These are phyloP conservation scores for Cercospora citrullina DNA, from an alignment of 2,329 filamentous ascomycete species.

Conservation along the genomic window DNA sequence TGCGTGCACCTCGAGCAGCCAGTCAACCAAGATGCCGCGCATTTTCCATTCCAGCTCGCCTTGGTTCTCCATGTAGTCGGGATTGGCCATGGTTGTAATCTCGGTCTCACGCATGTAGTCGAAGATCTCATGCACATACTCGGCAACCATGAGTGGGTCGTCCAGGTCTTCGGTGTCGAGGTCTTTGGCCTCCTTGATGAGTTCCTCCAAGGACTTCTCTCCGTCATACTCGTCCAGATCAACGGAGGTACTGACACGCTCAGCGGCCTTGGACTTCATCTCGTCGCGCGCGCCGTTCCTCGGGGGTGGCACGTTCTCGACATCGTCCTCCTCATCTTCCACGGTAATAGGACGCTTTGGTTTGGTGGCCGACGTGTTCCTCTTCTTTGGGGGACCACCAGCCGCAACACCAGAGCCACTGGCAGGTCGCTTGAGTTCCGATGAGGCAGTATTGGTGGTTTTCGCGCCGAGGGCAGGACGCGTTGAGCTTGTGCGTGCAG, in stretches of 20 bases:
- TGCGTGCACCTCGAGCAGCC: conserved; percentile 97
- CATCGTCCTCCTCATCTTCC: conserved; percentile 54
- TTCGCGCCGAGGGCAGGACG: conserved; percentile 66
- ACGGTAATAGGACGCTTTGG: conserved; percentile 46
- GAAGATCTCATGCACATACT: conserved; percentile 96
- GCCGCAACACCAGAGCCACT: conserved; percentile 70
- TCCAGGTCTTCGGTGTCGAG: conserved; percentile 85
- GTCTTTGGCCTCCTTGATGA: conserved; percentile 55
- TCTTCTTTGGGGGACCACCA: conserved; percentile 67
- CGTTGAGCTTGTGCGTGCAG: conserved; percentile 54
- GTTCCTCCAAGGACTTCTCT: conserved; percentile 39
- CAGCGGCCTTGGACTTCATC: conserved; percentile 50
- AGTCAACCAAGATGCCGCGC: conserved; percentile 93
- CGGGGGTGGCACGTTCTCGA: conserved; percentile 67
- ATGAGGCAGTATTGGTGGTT: conserved; percentile 62
- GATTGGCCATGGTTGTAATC: conserved; percentile 76
- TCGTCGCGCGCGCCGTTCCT: conserved; percentile 46
- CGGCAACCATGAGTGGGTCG: conserved; percentile 95
- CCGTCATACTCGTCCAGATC: conserved; percentile 41
- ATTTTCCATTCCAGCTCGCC: conserved; percentile 98
- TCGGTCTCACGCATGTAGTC: conserved; percentile 91
- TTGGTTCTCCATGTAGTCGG: conserved; percentile 92
- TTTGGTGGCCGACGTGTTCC: conserved; percentile 56
- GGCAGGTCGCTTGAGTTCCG: conserved; percentile 69
- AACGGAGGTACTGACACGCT: conserved; percentile 38